Base-by-base conservation (phyloP, 257 asterid genomes). In the Primulina tabacum region DNA sequence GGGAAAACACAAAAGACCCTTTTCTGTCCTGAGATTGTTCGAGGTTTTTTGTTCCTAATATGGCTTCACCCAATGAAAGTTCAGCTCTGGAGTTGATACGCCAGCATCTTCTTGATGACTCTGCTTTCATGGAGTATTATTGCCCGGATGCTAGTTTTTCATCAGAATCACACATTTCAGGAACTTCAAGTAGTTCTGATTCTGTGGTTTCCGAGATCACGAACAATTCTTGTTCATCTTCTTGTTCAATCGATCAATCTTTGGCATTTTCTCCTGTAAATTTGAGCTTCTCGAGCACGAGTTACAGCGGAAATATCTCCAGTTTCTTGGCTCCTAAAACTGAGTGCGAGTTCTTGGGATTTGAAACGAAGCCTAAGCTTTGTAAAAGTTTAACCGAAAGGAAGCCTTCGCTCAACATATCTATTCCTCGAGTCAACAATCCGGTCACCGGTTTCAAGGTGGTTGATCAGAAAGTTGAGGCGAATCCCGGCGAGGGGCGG, bases 61-160 rank as follows among this genome's bases (percentile, higher is more conserved):
- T 86, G 92, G 84, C 84, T 6, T 88, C 87, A 1, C 71, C 80
- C 7, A 80, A 78, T 62, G 88, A 84, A 37, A 71, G 67, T 53
- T 84, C 89, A 24, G 78, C 97, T 32, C 87, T 93, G 10, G 96
- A 93, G 18, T 71, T 77, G 56, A 90, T 93, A 7, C 84, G 95
- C 75, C 91, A 88, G 11, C 90, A 85, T 73, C 94, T 89, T 47
- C 84, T 86, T 17, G 92, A 90, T 28, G 98, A 93, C 73, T 38
- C 7, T 64, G 73, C 84, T 2, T 90, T 90, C 43, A 60, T 69
- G 40, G 89, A 88, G 43, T 71, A 40, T 70, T 88, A 81, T 14
- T 79, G 76, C 12, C 12, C 57, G 17, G 11, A 71, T 7, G 33
- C 58, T 57, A 59, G 24, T 2, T 76, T 65, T 40, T 26, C 80